Evolutionary conservation across 768 basidiomycete species (phyloP).

Genomic region (Hysterangium stoloniferum): DNA sequence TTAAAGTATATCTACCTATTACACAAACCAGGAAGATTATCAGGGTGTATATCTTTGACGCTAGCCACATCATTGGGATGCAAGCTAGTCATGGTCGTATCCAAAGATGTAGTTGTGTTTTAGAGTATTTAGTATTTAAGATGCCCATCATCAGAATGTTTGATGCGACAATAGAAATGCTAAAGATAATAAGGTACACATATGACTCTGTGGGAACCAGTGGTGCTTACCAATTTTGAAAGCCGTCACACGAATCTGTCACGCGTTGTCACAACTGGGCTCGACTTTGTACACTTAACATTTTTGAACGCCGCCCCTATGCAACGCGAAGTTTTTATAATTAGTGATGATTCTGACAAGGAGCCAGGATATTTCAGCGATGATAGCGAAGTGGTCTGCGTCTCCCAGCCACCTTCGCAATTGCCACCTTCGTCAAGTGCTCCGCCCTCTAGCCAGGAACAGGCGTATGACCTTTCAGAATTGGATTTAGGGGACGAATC

Average conservation of each 20-base stretch:
- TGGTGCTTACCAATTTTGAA: too few relatives aligned
- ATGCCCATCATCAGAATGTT: too few relatives aligned
- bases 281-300: background rate
- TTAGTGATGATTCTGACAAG: background rate
- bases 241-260: too few relatives aligned
- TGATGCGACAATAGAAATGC: too few relatives aligned
- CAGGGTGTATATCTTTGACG: constrained; percentile 24
- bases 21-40: constrained; percentile 27
- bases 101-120: too few relatives aligned
- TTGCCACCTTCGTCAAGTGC: constrained; percentile 4
- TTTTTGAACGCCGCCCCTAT: background rate
- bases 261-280: background rate
- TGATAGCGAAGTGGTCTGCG: background rate
- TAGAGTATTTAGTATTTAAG: too few relatives aligned
- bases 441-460: background rate
- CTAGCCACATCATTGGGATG: background rate
- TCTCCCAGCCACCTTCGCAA: background rate
- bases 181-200: too few relatives aligned
- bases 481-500: background rate
- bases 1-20: constrained; percentile 4
- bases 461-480: background rate
- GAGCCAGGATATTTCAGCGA: background rate
- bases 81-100: constrained; percentile 2
- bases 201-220: too few relatives aligned
- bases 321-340: background rate